These are phyloP conservation scores for Heliamphora pulchella DNA, from an alignment of 179 eudicot species.

Conservation along the genomic window DNA sequence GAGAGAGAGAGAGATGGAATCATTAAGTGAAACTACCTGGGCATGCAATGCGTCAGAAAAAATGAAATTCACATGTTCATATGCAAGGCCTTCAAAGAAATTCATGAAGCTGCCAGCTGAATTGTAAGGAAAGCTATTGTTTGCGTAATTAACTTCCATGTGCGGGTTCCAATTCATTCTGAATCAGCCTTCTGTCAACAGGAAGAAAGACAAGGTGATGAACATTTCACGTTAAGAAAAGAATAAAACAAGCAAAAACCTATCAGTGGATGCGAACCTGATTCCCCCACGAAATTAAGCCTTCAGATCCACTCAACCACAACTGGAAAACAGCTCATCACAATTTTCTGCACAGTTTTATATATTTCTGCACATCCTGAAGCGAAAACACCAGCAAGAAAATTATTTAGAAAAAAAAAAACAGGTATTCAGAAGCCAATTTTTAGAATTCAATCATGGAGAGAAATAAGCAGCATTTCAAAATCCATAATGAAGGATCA, in stretches of 20 bases:
- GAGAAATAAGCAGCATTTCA: background rate
- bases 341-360: background rate
- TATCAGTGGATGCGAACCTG: conserved; percentile 14
- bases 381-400: background rate
- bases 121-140: conserved; percentile 45
- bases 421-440: background rate
- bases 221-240: background rate
- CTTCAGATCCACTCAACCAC: conserved; percentile 4
- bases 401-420: background rate
- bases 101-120: conserved; percentile 75
- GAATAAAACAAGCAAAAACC: background rate
- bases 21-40: conserved; percentile 36
- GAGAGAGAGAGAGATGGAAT: background rate
- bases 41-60: conserved; percentile 53
- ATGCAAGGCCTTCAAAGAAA: conserved; percentile 83
- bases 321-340: conserved; percentile 5
- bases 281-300: conserved; percentile 2
- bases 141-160: conserved; percentile 49
- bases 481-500: background rate
- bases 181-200: conserved; percentile 7
- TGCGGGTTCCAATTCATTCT: conserved; percentile 64
- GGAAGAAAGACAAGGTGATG: conserved; percentile 1
- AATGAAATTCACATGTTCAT: conserved; percentile 83
- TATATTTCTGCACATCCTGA: background rate
- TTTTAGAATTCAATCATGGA: background rate